Conservation (phyloP, 352 stramenopile genomes). For the Globisporangium ultimum region DNA sequence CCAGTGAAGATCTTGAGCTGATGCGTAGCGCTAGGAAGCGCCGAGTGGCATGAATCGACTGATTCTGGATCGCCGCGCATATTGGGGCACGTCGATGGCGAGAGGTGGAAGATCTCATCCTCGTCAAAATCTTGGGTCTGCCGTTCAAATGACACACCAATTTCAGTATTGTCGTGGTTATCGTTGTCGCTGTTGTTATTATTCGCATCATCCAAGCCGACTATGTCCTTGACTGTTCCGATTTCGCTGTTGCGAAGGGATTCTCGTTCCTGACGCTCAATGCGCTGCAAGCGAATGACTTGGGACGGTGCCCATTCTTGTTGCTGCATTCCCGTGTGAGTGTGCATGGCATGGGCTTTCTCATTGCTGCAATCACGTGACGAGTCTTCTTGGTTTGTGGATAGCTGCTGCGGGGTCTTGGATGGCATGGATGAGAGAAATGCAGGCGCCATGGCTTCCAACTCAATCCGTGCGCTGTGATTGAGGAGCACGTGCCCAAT, state of each 20-base stretch:
- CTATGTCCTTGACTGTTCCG: background rate
- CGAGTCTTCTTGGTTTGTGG: too few species aligned
- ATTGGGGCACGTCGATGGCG: constrained; percentile 26
- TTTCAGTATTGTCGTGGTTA: background rate
- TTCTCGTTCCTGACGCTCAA: constrained; percentile 4
- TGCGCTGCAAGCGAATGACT: constrained; percentile 1
- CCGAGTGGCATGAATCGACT: background rate
- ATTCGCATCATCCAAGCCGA: background rate
- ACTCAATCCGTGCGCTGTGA: too few species aligned
- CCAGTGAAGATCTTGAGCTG: constrained; percentile 59
- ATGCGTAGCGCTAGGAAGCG: background rate
- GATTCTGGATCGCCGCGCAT: constrained; percentile 5
- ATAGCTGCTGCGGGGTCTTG: too few species aligned
- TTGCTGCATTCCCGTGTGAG: background rate
- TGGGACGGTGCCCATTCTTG: constrained; percentile 1
- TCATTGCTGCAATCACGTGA: too few species aligned
- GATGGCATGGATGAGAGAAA: too few species aligned
- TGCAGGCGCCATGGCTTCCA: too few species aligned
- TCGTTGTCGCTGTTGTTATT: background rate
- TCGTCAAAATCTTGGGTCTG: constrained; percentile 25
- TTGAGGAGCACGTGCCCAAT: too few species aligned
- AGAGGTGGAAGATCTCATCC: constrained; percentile 26
- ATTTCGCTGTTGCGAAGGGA: background rate
- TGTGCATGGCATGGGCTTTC: too few species aligned
- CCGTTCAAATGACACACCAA: background rate